Evolutionary conservation across 768 basidiomycete genomes (phyloP), one percentile per base, ranked within the genome.

Genomic region (Harrya chromipes): DNA sequence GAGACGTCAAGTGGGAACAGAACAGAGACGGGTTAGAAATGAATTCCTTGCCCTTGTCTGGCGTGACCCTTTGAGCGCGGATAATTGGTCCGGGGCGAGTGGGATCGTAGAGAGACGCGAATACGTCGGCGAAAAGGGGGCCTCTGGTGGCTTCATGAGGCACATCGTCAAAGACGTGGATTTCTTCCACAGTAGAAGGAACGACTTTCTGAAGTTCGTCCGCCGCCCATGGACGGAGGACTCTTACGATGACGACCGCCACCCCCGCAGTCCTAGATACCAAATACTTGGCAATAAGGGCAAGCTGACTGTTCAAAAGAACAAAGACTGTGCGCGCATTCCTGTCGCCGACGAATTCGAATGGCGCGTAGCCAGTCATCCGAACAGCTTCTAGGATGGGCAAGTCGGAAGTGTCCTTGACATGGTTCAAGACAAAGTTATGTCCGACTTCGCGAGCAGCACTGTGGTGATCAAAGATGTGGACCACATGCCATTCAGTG

Each of bases 401-500:
- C 21, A 64, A 46, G 48, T 53, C 54, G 36, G 66, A 48, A 19
- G 66, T 55, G 1, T 66, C 59, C 20, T 71, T 69, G 0, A 65
- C 52, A 5, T 68, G 58, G 2, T 76, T 47, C 9, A 75, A 74
- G 23, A 68, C 58, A 33, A 82, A 68, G 29, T 74, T 61, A 46
- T 83, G 78, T 3, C 87, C 82, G 29, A 80, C 71, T 70, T 98
- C 93, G 21, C 95, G 84, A 29, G 84, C 75, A 27, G 83, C 76
- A 53, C 82, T 81, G 62, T 89, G 78, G 58, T 95, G 90, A 68
- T 98, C 94, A 63, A 98, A 94, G 36, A 97, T 72, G 66, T 97
- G 93, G 47, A 94, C 77, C 49, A 90, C 83, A 67, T 95, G 90
- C 36, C 72, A 78, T 17, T 71, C 65, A 14, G 76, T 75, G 43